phyloP scores from a whole-genome alignment of 768 basidiomycete species.

The Trametes meyenii region DNA sequence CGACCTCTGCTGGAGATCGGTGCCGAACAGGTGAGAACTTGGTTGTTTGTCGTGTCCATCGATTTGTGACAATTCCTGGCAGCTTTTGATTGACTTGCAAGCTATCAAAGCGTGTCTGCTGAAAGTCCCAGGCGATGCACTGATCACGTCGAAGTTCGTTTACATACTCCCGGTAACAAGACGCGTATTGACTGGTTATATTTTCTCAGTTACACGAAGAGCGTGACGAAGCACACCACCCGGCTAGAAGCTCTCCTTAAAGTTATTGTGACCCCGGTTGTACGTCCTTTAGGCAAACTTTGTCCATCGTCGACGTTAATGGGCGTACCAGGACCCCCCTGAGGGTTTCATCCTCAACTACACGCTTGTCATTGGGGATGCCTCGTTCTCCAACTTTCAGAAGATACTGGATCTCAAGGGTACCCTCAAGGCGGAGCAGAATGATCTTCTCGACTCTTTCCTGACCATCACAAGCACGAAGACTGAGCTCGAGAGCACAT shows the following conservation, averaged over 20 bases:
- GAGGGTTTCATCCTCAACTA: conserved; percentile 97
- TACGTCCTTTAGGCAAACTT: conserved; percentile 40
- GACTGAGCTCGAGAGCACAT: conserved; percentile 83
- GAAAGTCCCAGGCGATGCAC: conserved; percentile 77
- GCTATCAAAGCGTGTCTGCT: conserved; percentile 80
- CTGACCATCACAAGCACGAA: conserved; percentile 92
- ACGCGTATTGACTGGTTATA: conserved; percentile 15
- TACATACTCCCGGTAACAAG: background rate
- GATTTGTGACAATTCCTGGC: background rate
- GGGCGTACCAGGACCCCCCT: conserved; percentile 68
- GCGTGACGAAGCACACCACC: conserved; percentile 77
- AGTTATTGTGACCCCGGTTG: conserved; percentile 91
- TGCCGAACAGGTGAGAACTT: conserved; percentile 87
- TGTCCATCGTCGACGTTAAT: background rate
- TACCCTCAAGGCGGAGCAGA: conserved; percentile 83
- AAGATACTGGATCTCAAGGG: conserved; percentile 98
- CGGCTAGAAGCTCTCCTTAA: conserved; percentile 92
- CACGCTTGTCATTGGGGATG: conserved; percentile 90
- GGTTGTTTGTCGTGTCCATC: background rate
- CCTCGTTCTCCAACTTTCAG: conserved; percentile 97
- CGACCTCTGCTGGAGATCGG: conserved; percentile 91
- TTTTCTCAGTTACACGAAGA: conserved; percentile 70
- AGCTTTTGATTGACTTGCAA: conserved; percentile 92
- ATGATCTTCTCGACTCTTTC: conserved; percentile 89
- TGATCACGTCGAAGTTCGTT: conserved; percentile 56